Base-by-base conservation (phyloP, 176 grass and related monocot species). In the Musa beccarii region DNA sequence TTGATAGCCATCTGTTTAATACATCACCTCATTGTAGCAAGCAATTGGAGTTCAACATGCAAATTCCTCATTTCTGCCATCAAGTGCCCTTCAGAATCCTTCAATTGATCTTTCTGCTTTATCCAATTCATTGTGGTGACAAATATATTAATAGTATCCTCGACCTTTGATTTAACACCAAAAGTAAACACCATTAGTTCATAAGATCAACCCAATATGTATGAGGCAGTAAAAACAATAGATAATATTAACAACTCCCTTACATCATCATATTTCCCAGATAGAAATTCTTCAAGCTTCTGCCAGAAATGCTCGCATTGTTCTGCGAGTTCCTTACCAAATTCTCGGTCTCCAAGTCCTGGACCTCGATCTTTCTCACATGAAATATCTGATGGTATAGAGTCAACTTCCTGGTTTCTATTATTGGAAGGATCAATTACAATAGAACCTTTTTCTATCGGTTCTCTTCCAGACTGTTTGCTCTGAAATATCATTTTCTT, bases 251-350 rank as follows among this genome's bases (percentile, higher is more conserved):
- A 71, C 54, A 26, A n/a, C 61, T 51, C 34, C 14, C 75, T 79
- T 78, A 86, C 89, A 73, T 80, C 73, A 71, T 13, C 59, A 69
- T 55, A 9, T 21, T 78, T 65, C 20, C 65, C 81, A 25, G 63
- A 76, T 69, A 76, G 69, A 89, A 89, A 89, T 0, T 43, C 69
- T 59, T 80, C 81, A 12, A 86, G 63, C 59, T 88, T 83, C 22
- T 51, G 50, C 76, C 54, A 81, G 17, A 88, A 81, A 7, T 43
- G 10, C 63, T 63, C 3, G 49, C 29, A 52, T 11, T 68, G 16
- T 51, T 56, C 53, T 15, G 23, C 10, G 12, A 26, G 6, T 17
- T 17, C 16, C 20, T 84, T 50, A 75, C 15, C 28, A 20, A 68
- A 28, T 79, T 51, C 9, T 10, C 26, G 21, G 19, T 73, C 49